These are phyloP conservation scores for Hansfordia pulvinata DNA, from an alignment of 2,329 filamentous ascomycete species.

Conservation along the genomic window DNA sequence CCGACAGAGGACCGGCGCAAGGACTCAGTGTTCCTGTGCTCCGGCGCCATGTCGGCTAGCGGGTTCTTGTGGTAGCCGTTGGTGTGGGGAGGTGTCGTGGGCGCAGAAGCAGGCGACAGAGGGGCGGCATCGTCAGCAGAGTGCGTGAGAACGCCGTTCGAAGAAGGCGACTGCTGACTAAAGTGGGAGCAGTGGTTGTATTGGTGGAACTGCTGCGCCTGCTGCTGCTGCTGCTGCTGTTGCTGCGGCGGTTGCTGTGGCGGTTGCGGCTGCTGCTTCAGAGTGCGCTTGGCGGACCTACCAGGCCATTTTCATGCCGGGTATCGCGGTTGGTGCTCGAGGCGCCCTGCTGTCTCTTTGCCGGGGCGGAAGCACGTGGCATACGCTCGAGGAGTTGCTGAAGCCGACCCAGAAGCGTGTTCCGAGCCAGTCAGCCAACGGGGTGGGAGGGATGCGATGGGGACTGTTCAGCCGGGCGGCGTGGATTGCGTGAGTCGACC, in stretches of 20 bases:
- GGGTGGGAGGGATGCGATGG: too few species aligned
- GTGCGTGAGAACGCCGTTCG: too few species aligned
- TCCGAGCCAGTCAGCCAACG: conserved; percentile 25
- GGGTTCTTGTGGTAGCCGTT: conserved; percentile 20
- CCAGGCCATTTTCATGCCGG: conserved; percentile 78
- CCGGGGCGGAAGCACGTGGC: conserved; percentile 44
- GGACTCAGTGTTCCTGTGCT: conserved; percentile 25
- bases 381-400: conserved; percentile 32
- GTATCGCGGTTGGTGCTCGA: conserved; percentile 51
- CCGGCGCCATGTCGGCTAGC: conserved; percentile 22
- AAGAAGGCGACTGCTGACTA: too few species aligned
- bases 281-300: conserved; percentile 59
- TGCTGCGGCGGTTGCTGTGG: conserved; percentile 23
- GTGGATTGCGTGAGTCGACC: too few species aligned
- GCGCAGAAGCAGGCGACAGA: conserved; percentile 16
- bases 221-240: conserved; percentile 9
- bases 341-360: conserved; percentile 49
- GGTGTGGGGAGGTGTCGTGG: conserved; percentile 21
- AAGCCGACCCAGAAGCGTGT: conserved; percentile 27
- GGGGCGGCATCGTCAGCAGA: conserved; percentile 16
- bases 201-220: too few species aligned
- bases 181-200: too few species aligned
- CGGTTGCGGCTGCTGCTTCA: conserved; percentile 30
- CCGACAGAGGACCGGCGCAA: conserved; percentile 29
- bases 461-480: too few species aligned